Evolutionary conservation across 129 eudicot species (phyloP), one percentile per base, ranked within the genome.

Genomic region (Centella asiatica): DNA sequence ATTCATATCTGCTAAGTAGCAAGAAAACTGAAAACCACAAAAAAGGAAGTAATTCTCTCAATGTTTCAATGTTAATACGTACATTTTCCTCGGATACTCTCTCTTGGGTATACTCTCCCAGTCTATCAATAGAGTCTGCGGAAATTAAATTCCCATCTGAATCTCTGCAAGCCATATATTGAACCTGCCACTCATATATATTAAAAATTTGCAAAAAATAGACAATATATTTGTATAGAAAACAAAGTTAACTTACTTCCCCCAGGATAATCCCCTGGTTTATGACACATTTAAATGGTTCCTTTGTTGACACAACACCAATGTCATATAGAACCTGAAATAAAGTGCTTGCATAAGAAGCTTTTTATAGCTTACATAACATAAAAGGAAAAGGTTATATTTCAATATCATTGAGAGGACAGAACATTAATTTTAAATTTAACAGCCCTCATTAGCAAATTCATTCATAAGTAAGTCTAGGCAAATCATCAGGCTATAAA

Each of bases 221-320:
- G n/a, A 33, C 5, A 40, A 54, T 22, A 34, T 27, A 17, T 18
- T 39, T 28, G 19, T 18, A 25, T 54, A 56, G 46, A 39, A 39
- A 59, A 37, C 39, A 11, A 42, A 72, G 78, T 81, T 64, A 17
- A 73, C 94, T 82, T 82, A 92, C 99, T 74, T 87, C 99, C 66
- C 99, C 99, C 48, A 92, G 89, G 71, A 92, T 92, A 54, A 92
- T 87, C 66, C 99, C 99, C 77, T 92, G 99, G 72, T 92, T 92
- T 69, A 92, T 92, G 69, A 92, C 99, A 69, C 99, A 92, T 62
- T 87, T 81, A 58, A 92, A 92, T 19, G 99, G 99, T 63, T 92
- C 99, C 69, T 87, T 84, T 17, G 95, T 92, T 22, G 99, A 87
- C 56, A 92, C 99, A 62, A 77, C 78, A 47, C 96, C 99, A 80